These are phyloP conservation scores for Mycena polygramma DNA, from an alignment of 768 basidiomycete species.

Conservation along the genomic window DNA sequence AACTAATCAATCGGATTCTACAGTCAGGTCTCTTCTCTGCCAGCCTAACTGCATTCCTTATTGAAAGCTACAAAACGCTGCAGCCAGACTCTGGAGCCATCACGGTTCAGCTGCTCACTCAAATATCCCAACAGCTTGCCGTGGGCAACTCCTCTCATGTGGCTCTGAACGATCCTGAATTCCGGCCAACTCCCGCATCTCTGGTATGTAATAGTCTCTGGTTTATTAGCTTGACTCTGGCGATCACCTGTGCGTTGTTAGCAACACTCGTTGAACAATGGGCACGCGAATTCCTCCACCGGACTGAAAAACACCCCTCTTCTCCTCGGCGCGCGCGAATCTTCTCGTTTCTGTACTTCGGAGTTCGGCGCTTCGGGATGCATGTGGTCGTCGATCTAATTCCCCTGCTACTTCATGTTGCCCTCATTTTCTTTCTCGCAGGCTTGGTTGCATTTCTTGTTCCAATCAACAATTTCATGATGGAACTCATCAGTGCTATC, in stretches of 20 bases:
- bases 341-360: neutral
- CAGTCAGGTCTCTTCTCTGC: constrained; percentile 13
- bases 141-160: neutral
- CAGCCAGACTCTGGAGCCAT: neutral
- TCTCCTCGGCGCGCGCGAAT: neutral
- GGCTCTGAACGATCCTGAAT: neutral
- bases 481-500: neutral
- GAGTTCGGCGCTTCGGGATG: neutral
- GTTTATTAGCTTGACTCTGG: neutral
- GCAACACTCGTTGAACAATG: neutral
- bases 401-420: neutral
- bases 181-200: neutral
- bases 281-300: neutral
- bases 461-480: neutral
- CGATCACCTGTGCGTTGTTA: neutral
- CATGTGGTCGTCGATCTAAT: neutral
- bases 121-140: neutral
- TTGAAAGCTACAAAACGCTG: constrained; percentile 10
- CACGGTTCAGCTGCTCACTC: neutral
- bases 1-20: neutral
- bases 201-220: neutral
- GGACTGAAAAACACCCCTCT: neutral
- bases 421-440: neutral
- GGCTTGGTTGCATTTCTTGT: neutral
- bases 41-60: neutral